Conservation (phyloP, 2,329 filamentous ascomycete species). For the Xylaria sp. region DNA sequence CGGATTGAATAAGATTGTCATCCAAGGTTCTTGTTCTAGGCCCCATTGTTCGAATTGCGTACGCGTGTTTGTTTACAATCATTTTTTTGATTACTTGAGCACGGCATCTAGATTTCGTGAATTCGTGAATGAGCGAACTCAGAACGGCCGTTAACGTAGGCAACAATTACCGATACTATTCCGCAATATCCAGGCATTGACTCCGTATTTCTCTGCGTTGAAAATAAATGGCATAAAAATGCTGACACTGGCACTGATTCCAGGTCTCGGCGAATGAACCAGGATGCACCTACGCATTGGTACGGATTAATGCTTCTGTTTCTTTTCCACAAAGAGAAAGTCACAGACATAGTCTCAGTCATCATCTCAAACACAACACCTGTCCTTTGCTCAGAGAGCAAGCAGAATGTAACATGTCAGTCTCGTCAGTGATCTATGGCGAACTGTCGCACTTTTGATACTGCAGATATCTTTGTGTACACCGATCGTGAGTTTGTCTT, state of each 20-base stretch:
- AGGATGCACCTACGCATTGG: background rate
- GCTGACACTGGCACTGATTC: background rate
- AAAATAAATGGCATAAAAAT: background rate
- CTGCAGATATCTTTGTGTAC: background rate
- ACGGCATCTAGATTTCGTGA: no score
- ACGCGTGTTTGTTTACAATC: no score
- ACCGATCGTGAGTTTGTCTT: background rate
- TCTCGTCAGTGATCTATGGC: background rate
- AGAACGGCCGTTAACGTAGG: no score
- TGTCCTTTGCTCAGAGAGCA: background rate
- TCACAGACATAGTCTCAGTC: constrained; percentile 1
- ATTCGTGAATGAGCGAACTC: no score
- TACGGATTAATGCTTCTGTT: background rate
- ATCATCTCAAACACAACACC: background rate
- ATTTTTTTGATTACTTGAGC: no score
- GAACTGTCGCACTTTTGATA: constrained; percentile 1
- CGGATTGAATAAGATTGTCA: background rate
- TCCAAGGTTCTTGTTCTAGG: background rate
- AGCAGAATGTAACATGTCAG: background rate
- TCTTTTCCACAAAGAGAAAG: background rate
- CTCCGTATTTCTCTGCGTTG: no score
- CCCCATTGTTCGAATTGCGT: background rate
- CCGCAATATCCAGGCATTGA: no score
- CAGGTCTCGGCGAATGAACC: background rate
- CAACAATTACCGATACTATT: no score